Percentiles rank a stretch among this genome's conserved stretches.
Conservation (phyloP, 208 protist species). For the Balamuthia mandrillaris region DNA sequence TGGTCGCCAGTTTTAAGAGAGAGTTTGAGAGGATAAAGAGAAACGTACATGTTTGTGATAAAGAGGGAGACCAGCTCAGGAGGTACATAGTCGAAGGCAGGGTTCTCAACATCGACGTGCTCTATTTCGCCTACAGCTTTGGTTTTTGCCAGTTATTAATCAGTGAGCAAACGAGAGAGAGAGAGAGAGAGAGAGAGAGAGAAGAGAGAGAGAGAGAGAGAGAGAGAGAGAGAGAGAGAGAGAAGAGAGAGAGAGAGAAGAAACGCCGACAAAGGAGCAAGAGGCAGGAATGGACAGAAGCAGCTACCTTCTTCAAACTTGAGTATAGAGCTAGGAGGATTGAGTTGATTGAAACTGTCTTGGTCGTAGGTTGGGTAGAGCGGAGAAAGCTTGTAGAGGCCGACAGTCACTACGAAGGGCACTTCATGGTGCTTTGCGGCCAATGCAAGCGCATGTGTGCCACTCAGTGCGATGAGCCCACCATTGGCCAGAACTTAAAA, state of each 20-base stretch:
- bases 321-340: constrained; percentile 43
- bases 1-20: not conserved
- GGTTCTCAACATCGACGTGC: constrained; percentile 81
- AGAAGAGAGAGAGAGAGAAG: not conserved
- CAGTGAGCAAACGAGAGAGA: constrained; percentile 4
- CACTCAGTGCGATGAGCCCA: constrained; percentile 87
- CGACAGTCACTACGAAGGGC: constrained; percentile 90
- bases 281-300: not conserved
- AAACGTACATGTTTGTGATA: constrained; percentile 84
- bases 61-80: constrained; percentile 93
- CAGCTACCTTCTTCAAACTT: constrained; percentile 55
- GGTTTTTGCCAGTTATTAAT: too few species aligned
- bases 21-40: too few species aligned
- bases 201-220: not conserved
- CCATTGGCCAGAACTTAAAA: constrained; percentile 89
- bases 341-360: constrained; percentile 74
- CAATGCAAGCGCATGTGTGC: constrained; percentile 87
- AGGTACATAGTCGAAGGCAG: constrained; percentile 94
- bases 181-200: constrained; percentile 13
- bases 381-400: constrained; percentile 92
- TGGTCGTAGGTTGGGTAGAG: constrained; percentile 87
- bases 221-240: not conserved
- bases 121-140: constrained; percentile 3
- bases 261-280: not conserved
- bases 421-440: constrained; percentile 89